Evolutionary conservation across 768 basidiomycete genomes (phyloP), one percentile per base, ranked within the genome.

Genomic region (Naganishia vishniacii): DNA sequence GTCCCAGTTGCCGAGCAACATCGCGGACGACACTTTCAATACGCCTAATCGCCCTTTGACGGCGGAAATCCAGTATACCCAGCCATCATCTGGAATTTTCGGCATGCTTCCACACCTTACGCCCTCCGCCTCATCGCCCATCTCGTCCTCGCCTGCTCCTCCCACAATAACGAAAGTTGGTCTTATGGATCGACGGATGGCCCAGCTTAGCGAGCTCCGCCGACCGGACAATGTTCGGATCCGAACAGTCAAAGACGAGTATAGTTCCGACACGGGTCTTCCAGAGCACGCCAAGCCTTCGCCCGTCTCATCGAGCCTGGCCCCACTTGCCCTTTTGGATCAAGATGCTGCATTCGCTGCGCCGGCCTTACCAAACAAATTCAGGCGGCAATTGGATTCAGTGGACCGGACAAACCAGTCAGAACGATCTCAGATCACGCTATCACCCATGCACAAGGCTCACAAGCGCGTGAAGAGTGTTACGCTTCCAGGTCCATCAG

Each of bases 401-500:
- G 15, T 34, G 37, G 49, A 66, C 28, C 59, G 32, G 4, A 34
- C 40, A 44, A 60, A 60, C 61, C 49, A 63, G 26, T 51, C 61
- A 40, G 48, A 48, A 26, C 28, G 49, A 28, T 26, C 26, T 23
- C 41, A 44, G 15, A 37, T 58, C 31, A 63, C 61, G 26, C 44
- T 67, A 7, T 67, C 65, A 4, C 65, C 65, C 0, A 67, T 67
- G 51, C 65, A 51, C n/a, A 60, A 65, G 34, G 56, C 64, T 13
- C 53, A 65, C 23, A 49, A 44, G 47, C 37, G 34, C 15, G 37
- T 59, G n/a, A 48, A 59, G 26, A 51, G 59, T 20, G 49, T 67
- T 16, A 67, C 45, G n/a, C 56, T 62, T 18, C 65, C 61, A 4
- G 61, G 53, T 9, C 65, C 65, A 12, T 53, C 61, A 9, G 53